Conservation (phyloP, 2,329 filamentous ascomycete species). For the Phaeoacremonium minimum region DNA sequence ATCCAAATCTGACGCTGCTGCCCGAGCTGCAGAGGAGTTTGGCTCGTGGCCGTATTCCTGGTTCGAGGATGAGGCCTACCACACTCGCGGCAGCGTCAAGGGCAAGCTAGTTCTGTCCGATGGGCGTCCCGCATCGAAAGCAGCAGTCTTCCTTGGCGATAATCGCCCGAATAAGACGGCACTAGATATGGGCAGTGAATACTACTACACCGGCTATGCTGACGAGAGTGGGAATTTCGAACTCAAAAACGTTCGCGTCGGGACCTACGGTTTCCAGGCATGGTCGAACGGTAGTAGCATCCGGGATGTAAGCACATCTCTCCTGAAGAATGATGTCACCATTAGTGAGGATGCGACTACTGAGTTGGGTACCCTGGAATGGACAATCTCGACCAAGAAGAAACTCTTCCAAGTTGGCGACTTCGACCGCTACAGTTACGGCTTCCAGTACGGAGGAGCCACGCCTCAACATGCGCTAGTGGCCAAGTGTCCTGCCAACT, state of each 20-base stretch:
- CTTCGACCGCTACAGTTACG: constrained; percentile 39
- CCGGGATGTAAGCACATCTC: constrained; percentile 37
- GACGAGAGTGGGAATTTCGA: constrained; percentile 35
- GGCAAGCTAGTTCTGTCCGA: constrained; percentile 40
- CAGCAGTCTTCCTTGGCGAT: constrained; percentile 46
- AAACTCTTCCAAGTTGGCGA: constrained; percentile 44
- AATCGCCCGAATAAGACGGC: constrained; percentile 36
- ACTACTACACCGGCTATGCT: constrained; percentile 45
- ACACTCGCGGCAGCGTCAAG: constrained; percentile 40
- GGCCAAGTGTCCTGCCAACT: constrained; percentile 35
- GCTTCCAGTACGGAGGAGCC: constrained; percentile 36
- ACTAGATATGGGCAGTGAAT: constrained; percentile 40
- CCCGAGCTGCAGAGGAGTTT: constrained; percentile 32
- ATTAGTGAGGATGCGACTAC: constrained; percentile 26
- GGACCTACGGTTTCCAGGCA: constrained; percentile 41
- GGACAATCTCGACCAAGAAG: constrained; percentile 30
- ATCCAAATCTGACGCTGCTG: constrained; percentile 33
- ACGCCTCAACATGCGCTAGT: constrained; percentile 40
- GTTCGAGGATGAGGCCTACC: constrained; percentile 39
- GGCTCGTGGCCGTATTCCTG: constrained; percentile 42
- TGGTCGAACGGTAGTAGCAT: constrained; percentile 42
- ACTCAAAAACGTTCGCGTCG: constrained; percentile 36
- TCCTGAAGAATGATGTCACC: constrained; percentile 32
- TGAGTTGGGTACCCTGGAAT: constrained; percentile 31
- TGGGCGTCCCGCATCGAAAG: constrained; percentile 39